Percentiles rank a stretch among this genome's conserved stretches.
These are phyloP conservation scores for Suillus occidentalis DNA, from an alignment of 768 basidiomycete species.

Conservation along the genomic window DNA sequence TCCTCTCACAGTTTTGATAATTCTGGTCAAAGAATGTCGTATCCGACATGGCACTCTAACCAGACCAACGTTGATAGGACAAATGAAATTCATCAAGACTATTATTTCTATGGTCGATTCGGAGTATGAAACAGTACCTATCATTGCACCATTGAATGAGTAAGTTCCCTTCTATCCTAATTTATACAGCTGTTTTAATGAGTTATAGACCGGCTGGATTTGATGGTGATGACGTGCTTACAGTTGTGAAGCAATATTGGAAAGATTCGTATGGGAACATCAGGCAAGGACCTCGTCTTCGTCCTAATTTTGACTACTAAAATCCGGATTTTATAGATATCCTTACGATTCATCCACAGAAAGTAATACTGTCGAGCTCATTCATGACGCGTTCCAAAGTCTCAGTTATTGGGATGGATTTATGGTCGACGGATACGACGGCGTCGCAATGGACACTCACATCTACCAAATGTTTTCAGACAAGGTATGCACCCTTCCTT, in stretches of 20 bases:
- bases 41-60: slow-evolving; percentile 54
- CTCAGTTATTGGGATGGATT: slow-evolving; percentile 40
- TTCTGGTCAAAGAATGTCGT: slow-evolving; percentile 61
- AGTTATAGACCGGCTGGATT: slow-evolving; percentile 48
- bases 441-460: slow-evolving; percentile 55
- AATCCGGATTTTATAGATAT: slow-evolving; percentile 3
- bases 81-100: slow-evolving; percentile 56
- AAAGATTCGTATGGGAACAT: slow-evolving; percentile 59
- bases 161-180: background rate
- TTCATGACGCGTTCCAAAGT: slow-evolving; percentile 6
- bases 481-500: slow-evolving; percentile 33
- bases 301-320: slow-evolving; percentile 33
- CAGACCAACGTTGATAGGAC: slow-evolving; percentile 45
- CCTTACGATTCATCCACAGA: slow-evolving; percentile 3
- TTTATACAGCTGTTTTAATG: background rate
- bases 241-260: slow-evolving; percentile 54
- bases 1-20: slow-evolving; percentile 61
- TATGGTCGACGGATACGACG: slow-evolving; percentile 52
- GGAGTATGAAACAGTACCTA: slow-evolving; percentile 56
- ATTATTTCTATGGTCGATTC: slow-evolving; percentile 53
- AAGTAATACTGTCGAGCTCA: slow-evolving; percentile 10
- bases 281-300: slow-evolving; percentile 36
- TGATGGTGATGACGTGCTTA: slow-evolving; percentile 39
- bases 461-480: slow-evolving; percentile 72
- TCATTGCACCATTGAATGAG: slow-evolving; percentile 72